A percentile compares a stretch with the other conserved stretches of the same genome.
These are phyloP conservation scores for Colletotrichum neosansevieriae DNA, from an alignment of 2,329 filamentous ascomycete genomes.

Conservation along the genomic window DNA sequence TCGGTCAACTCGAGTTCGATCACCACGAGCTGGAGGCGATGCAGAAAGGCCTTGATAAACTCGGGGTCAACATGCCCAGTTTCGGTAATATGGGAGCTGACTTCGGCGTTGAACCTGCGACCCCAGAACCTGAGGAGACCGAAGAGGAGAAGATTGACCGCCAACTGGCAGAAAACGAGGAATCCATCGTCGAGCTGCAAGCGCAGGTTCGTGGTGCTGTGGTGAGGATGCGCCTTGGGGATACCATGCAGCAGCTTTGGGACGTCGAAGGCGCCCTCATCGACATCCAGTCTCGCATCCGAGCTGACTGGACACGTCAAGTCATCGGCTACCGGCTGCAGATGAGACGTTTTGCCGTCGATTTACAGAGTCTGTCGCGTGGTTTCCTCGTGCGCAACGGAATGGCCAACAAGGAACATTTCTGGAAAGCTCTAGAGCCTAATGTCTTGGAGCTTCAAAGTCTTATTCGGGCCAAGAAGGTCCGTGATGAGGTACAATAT, in stretches of 20 bases:
- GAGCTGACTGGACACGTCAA: slow-evolving; percentile 89
- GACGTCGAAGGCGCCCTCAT: slow-evolving; percentile 82
- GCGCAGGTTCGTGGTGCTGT: slow-evolving; percentile 87
- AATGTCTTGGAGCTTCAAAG: slow-evolving; percentile 86
- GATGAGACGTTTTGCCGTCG: slow-evolving; percentile 84
- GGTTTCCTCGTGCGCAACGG: slow-evolving; percentile 79
- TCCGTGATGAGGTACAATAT: slow-evolving; percentile 68
- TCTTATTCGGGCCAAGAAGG: slow-evolving; percentile 77
- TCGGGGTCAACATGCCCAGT: slow-evolving; percentile 95
- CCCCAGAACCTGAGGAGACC: slow-evolving; percentile 84
- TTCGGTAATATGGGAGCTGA: slow-evolving; percentile 98
- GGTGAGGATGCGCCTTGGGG: slow-evolving; percentile 79
- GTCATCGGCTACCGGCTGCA: slow-evolving; percentile 83
- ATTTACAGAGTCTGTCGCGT: slow-evolving; percentile 82
- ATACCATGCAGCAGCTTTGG: slow-evolving; percentile 91
- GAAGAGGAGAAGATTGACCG: slow-evolving; percentile 90
- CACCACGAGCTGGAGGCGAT: slow-evolving; percentile 97
- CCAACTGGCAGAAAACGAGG: slow-evolving; percentile 83
- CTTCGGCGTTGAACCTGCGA: slow-evolving; percentile 83
- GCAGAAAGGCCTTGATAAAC: slow-evolving; percentile 95
- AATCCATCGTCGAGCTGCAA: slow-evolving; percentile 82
- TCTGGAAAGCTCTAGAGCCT: slow-evolving; percentile 77
- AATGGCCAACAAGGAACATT: slow-evolving; percentile 71
- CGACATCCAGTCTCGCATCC: slow-evolving; percentile 86
- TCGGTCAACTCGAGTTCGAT: slow-evolving; percentile 96